Conservation (phyloP, 768 basidiomycete genomes). For the Gymnopilus junonius region DNA sequence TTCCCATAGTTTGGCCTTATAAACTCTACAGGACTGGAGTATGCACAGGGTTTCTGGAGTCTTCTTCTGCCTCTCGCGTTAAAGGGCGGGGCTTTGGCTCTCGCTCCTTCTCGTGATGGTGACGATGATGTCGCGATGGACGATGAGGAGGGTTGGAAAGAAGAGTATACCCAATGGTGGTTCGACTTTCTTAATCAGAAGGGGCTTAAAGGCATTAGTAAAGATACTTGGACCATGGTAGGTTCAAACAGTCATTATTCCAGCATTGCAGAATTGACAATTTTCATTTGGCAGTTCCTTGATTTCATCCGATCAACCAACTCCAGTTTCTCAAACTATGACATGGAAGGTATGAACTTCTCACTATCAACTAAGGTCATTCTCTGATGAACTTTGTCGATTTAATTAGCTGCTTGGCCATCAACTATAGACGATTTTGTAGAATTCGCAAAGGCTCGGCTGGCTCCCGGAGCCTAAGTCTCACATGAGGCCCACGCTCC, state of each 20-base stretch:
- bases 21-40: conserved; percentile 56
- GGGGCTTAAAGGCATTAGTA: conserved; percentile 78
- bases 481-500: neutral
- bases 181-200: conserved; percentile 72
- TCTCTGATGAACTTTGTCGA: conserved; percentile 12
- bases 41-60: conserved; percentile 77
- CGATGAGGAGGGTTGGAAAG: conserved; percentile 60
- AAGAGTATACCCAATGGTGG: conserved; percentile 73
- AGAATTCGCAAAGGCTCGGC: conserved; percentile 57
- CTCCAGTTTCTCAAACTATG: conserved; percentile 71
- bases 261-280: neutral
- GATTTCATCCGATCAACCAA: conserved; percentile 82
- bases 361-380: neutral
- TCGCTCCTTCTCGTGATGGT: conserved; percentile 36
- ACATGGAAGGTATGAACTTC: conserved; percentile 64
- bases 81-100: conserved; percentile 63
- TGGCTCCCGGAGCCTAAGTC: conserved; percentile 12
- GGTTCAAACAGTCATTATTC: conserved; percentile 21
- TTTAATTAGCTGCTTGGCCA: conserved; percentile 75
- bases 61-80: conserved; percentile 79
- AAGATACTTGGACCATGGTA: conserved; percentile 91
- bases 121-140: conserved; percentile 55
- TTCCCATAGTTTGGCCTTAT: neutral
- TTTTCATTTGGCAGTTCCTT: conserved; percentile 56
- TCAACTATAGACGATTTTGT: conserved; percentile 88